phyloP scores from a whole-genome alignment of 176 grass and related monocot species.

The Musa itinerans region DNA sequence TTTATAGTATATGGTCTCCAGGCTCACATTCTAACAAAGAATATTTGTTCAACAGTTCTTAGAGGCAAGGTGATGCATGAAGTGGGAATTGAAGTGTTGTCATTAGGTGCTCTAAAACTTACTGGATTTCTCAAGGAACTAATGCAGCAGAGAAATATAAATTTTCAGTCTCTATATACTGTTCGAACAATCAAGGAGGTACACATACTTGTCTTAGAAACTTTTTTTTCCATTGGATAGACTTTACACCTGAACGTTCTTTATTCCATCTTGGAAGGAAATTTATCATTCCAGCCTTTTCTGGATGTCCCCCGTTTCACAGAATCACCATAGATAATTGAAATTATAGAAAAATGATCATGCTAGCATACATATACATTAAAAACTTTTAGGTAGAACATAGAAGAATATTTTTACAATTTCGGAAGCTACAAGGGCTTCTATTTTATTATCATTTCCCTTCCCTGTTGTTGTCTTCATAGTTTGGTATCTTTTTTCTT shows the following conservation, averaged over 20 bases:
- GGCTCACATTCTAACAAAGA: background rate
- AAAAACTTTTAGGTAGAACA: background rate
- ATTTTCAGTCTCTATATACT: conserved; percentile 71
- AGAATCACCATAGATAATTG: background rate
- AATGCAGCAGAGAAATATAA: conserved; percentile 63
- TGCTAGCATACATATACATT: background rate
- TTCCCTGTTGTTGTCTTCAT: too few relatives aligned
- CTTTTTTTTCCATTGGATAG: too few relatives aligned
- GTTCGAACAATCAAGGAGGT: conserved; percentile 95
- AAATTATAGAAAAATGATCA: background rate
- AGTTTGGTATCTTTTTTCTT: too few relatives aligned
- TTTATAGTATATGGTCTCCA: background rate
- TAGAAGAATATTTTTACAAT: too few relatives aligned
- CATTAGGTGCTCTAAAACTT: conserved; percentile 69
- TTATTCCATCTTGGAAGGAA: background rate
- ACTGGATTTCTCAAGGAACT: conserved; percentile 86
- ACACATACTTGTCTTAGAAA: background rate
- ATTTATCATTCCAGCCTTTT: background rate
- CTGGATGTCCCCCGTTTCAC: background rate
- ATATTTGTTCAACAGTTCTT: conserved; percentile 44
- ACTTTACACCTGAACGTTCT: background rate
- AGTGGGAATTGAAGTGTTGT: conserved; percentile 77
- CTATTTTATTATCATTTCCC: too few relatives aligned
- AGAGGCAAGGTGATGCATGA: conserved; percentile 72
- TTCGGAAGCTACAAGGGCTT: too few relatives aligned